phyloP scores from a whole-genome alignment of 768 basidiomycete genomes.

The Psilocybe cyanescens region DNA sequence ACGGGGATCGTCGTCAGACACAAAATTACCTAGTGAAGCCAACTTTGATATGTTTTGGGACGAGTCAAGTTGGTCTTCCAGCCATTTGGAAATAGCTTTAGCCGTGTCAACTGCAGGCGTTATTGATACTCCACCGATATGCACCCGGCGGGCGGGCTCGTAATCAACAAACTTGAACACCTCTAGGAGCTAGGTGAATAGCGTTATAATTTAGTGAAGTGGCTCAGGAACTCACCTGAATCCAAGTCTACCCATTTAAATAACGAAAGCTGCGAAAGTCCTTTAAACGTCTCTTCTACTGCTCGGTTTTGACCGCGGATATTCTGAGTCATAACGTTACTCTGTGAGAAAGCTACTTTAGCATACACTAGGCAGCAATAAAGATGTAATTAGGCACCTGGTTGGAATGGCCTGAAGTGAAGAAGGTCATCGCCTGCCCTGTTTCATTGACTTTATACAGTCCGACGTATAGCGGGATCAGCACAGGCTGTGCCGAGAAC shows the following conservation, averaged over 20 bases:
- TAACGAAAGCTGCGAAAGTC: neutral
- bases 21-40: constrained; percentile 13
- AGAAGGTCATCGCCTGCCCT: constrained; percentile 28
- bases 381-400: constrained; percentile 21
- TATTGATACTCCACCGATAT: constrained; percentile 17
- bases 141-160: constrained; percentile 4
- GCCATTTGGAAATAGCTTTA: constrained; percentile 18
- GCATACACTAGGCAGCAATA: neutral
- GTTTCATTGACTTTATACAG: constrained; percentile 41
- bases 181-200: neutral
- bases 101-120: constrained; percentile 17
- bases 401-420: constrained; percentile 16
- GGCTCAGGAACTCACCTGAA: neutral
- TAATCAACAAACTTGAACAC: neutral
- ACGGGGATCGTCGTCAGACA: constrained; percentile 26
- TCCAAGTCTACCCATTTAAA: constrained; percentile 2
- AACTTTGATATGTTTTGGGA: constrained; percentile 23
- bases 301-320: neutral
- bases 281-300: neutral
- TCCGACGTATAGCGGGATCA: constrained; percentile 66
- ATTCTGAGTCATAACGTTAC: neutral
- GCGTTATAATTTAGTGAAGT: neutral
- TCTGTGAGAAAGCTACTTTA: neutral
- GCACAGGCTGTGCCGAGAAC: constrained; percentile 64
- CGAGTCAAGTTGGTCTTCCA: constrained; percentile 19